Conservation (phyloP, 2,329 filamentous ascomycete species). For the Nothopassalora personata region DNA sequence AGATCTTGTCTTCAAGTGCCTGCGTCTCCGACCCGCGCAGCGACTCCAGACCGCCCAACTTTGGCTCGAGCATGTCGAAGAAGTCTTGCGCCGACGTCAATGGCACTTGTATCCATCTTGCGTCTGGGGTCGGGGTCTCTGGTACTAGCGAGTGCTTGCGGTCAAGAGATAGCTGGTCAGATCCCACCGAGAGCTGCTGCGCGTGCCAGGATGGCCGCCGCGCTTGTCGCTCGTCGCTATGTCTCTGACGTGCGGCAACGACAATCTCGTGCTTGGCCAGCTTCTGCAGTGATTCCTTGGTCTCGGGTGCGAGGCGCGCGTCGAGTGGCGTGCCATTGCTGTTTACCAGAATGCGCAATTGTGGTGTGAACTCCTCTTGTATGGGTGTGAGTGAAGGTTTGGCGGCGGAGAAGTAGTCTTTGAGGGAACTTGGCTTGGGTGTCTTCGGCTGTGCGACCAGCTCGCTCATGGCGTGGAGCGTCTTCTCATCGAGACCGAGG, state of each 20-base stretch:
- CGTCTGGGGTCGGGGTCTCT: constrained; percentile 14
- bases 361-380: constrained; percentile 53
- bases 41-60: constrained; percentile 63
- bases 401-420: constrained; percentile 23
- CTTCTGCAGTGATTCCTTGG: constrained; percentile 58
- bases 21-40: constrained; percentile 63
- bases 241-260: constrained; percentile 32
- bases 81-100: constrained; percentile 74
- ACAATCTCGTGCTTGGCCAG: constrained; percentile 49
- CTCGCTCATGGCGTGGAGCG: constrained; percentile 59
- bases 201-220: constrained; percentile 2
- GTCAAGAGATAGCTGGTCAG: background rate
- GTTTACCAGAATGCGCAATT: constrained; percentile 64
- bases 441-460: constrained; percentile 27
- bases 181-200: background rate
- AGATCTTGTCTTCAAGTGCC: constrained; percentile 59
- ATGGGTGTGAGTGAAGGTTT: constrained; percentile 21
- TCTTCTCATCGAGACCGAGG: constrained; percentile 67
- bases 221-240: constrained; percentile 16
- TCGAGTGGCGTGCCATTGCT: constrained; percentile 62
- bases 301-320: constrained; percentile 61
- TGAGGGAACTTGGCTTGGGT: background rate
- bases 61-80: constrained; percentile 67
- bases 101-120: constrained; percentile 61
- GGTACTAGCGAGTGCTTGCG: background rate